Evolutionary conservation across 345 rosid genomes (phyloP).

Genomic region (Populus alba): DNA sequence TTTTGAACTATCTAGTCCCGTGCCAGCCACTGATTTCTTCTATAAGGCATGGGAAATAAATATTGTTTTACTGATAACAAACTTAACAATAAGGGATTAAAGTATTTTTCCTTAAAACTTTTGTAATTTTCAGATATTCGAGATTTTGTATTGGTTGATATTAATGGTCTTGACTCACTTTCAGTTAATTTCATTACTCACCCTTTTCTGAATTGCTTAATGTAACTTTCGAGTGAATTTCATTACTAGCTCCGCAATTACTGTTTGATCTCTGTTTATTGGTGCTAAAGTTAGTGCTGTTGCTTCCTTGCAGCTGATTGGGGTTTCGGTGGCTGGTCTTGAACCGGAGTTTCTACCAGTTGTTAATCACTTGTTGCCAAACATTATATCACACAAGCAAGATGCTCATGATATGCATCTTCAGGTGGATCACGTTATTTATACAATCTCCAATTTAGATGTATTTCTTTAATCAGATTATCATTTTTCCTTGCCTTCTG

Average conservation of each 20-base stretch:
- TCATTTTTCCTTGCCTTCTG: constrained; percentile 38
- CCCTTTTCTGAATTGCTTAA: neutral
- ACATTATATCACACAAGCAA: constrained; percentile 65
- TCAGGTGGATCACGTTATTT: constrained; percentile 45
- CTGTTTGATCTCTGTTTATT: constrained; percentile 2
- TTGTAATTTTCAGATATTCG: neutral
- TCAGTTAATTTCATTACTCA: neutral
- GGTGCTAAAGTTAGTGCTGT: constrained; percentile 5
- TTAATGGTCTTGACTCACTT: neutral
- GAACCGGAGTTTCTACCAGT: constrained; percentile 86
- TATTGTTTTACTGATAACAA: neutral
- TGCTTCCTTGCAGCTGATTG: constrained; percentile 57
- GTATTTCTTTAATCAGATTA: constrained; percentile 5
- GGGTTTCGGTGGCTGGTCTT: constrained; percentile 65
- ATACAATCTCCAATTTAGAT: neutral
- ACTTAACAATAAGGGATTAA: neutral
- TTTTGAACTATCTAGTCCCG: neutral
- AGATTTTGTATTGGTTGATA: neutral
- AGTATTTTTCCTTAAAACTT: neutral
- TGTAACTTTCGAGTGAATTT: neutral
- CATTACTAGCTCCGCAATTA: neutral
- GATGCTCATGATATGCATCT: constrained; percentile 75
- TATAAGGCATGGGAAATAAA: neutral
- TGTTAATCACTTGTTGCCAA: constrained; percentile 68
- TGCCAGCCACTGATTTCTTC: neutral